A percentile compares a stretch with the other conserved stretches of the same genome.
Conservation (phyloP, 768 basidiomycete genomes). For the Leucogyrophana mollusca region DNA sequence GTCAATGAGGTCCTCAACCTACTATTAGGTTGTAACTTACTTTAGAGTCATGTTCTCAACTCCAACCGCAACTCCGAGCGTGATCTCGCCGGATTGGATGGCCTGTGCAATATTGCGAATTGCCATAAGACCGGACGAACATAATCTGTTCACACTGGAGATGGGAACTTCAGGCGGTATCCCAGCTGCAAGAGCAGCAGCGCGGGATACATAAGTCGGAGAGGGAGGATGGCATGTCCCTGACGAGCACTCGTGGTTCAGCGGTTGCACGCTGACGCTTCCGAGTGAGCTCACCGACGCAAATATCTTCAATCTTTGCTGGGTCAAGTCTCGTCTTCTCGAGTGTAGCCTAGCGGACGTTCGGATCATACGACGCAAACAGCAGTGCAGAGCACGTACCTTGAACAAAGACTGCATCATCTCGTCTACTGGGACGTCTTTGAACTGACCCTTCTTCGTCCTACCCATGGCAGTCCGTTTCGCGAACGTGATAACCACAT, state of each 20-base stretch:
- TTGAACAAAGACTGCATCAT: slow-evolving; percentile 81
- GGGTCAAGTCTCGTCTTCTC: slow-evolving; percentile 68
- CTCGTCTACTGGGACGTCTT: slow-evolving; percentile 86
- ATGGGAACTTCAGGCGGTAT: slow-evolving; percentile 87
- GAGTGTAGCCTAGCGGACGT: slow-evolving; percentile 53
- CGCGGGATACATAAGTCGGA: slow-evolving; percentile 78
- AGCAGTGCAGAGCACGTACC: slow-evolving; percentile 35
- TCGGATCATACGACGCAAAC: background rate
- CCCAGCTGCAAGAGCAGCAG: slow-evolving; percentile 85
- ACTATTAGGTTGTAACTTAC: slow-evolving; percentile 30
- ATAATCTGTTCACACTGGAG: slow-evolving; percentile 89
- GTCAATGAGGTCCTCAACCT: slow-evolving; percentile 3
- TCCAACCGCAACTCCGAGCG: slow-evolving; percentile 83
- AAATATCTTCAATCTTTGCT: slow-evolving; percentile 75
- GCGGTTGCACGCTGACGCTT: background rate
- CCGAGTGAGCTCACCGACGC: slow-evolving; percentile 58
- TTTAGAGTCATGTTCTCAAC: slow-evolving; percentile 84
- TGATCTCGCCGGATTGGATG: slow-evolving; percentile 79
- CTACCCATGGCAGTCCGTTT: slow-evolving; percentile 87
- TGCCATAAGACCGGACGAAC: slow-evolving; percentile 94
- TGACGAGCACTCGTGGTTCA: slow-evolving; percentile 27
- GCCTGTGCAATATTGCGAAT: slow-evolving; percentile 87
- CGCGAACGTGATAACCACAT: slow-evolving; percentile 89
- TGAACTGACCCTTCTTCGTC: slow-evolving; percentile 90
- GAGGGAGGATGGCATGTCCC: slow-evolving; percentile 85